Percentiles rank a stretch among this genome's conserved stretches.
Evolutionary conservation across 441 rosid species (phyloP).

Genomic region (Erodium texanum): DNA sequence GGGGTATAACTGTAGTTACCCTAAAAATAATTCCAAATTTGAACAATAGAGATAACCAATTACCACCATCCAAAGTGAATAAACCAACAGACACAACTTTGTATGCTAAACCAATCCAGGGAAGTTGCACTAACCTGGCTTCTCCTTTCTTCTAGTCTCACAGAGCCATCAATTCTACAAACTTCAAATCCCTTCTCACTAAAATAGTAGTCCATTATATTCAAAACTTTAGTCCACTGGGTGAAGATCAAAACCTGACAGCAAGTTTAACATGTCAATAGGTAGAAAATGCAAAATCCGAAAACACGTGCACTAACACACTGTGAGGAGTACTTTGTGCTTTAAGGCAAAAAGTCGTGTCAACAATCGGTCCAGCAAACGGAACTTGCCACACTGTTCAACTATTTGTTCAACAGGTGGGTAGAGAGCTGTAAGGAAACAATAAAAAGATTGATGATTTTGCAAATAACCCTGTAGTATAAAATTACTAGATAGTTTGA

Average conservation of each 20-base stretch:
- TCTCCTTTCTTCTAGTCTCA: slow-evolving; percentile 67
- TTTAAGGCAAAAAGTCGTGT: slow-evolving; percentile 46
- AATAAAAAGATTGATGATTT: slow-evolving; percentile 15
- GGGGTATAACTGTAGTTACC: too few species aligned
- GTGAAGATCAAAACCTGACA: slow-evolving; percentile 72
- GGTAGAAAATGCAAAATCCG: slow-evolving; percentile 18
- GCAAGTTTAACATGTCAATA: slow-evolving; percentile 18
- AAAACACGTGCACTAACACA: slow-evolving; percentile 6
- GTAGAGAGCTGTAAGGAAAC: slow-evolving; percentile 42
- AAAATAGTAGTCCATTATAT: slow-evolving; percentile 93
- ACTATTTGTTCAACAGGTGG: slow-evolving; percentile 79
- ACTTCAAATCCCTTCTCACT: slow-evolving; percentile 80
- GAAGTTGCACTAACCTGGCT: slow-evolving; percentile 52
- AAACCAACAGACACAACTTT: not conserved
- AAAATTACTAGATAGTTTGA: slow-evolving; percentile 3
- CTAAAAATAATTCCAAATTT: too few species aligned
- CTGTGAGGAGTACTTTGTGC: slow-evolving; percentile 57
- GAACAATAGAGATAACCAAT: not conserved
- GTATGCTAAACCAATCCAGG: too few species aligned
- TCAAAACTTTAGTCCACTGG: slow-evolving; percentile 84
- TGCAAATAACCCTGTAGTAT: not conserved
- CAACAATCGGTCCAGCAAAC: slow-evolving; percentile 66
- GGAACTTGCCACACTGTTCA: slow-evolving; percentile 87
- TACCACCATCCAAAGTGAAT: not conserved
- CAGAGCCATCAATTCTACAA: slow-evolving; percentile 85